Evolutionary conservation across 192 early-diverging fungal genomes (phyloP), one percentile per base, ranked within the genome.

Genomic region (Coemansia sp.): DNA sequence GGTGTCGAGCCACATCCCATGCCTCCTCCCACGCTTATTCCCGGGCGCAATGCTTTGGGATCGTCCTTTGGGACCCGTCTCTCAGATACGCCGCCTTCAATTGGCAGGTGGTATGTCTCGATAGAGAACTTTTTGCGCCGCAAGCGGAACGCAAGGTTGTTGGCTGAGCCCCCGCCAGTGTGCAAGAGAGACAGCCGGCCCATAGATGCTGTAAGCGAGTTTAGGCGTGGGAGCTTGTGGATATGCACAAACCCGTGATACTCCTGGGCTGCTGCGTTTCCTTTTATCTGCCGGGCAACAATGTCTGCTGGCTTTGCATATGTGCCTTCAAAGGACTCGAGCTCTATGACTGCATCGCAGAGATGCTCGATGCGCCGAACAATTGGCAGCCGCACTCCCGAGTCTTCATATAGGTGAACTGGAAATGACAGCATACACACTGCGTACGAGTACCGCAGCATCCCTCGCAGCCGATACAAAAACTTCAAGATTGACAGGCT

Each of bases 21-120:
- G 16, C 61, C 59, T 16, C 48, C 45, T 26, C 32, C 32, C 10
- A 37, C 57, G 38, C 48, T 36, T 41, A 42, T 31, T 20, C 30
- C 49, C 30, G 40, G 39, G 10, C 47, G 44, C 26, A 44, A 26
- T 0, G 39, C 34, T 31, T 68, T 64, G 20, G 49, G 12, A 3
- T 70, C 60, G 12, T 69, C 67, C n/a, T 52, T 32, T 2, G 75
- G 69, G 15, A 71, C 63, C 15, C 86, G 69, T 39, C 88, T 67
- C 45, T 88, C 83, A 14, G 77, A 80, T 0, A 90, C 88, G 30
- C 91, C 92, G 38, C 86, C 88, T 59, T 98, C 96, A 6, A 93
- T 93, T n/a, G 96, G 96, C 45, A 98, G 73, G 62, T 90, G 86
- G 62, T 95, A 93, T 0, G 92, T 88, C 56, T 96, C 94, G 21